Evolutionary conservation across 2,329 filamentous ascomycete genomes (phyloP), one percentile per base, ranked within the genome.

Genomic region (Cordyceps tenuipes): DNA sequence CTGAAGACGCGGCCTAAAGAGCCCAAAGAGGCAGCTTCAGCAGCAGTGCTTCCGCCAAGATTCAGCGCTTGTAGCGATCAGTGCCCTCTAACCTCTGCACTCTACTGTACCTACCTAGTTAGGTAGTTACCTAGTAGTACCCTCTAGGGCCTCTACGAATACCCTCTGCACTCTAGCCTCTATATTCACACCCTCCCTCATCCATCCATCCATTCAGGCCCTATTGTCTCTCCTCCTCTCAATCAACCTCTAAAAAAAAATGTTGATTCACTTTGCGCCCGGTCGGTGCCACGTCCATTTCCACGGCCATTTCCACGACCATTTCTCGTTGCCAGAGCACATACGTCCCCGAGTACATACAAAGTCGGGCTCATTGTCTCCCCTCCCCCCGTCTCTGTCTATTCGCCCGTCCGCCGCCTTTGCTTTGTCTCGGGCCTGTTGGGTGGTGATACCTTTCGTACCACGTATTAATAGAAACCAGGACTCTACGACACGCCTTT

Each of bases 21-120:
- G 55, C 55, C 55, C 43, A 57, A 57, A 57, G 21, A 17, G 55
- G 44, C 31, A 50, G 46, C 55, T 57, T 41, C 19, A 29, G 21
- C 13, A 57, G 55, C 29, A 57, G 55, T 5, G 29, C 29, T 29
- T 29, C 29, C 29, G 7, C 29, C 29, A 29, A 29, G 1, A 8
- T 31, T 13, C 23, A 13, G 10, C 46, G 21, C n/a, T n/a, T n/a
- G n/a, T n/a, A n/a, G n/a, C n/a, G n/a, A n/a, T n/a, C n/a, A n/a
- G n/a, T n/a, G n/a, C n/a, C n/a, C n/a, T n/a, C n/a, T n/a, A n/a
- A n/a, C n/a, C n/a, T n/a, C n/a, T n/a, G n/a, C n/a, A n/a, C n/a
- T n/a, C n/a, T n/a, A n/a, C n/a, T n/a, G n/a, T n/a, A n/a, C n/a
- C n/a, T n/a, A n/a, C n/a, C n/a, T n/a, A n/a, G n/a, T n/a, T n/a